Evolutionary conservation across 2,329 filamentous ascomycete genomes (phyloP), one percentile per base, ranked within the genome.

Genomic region (Colletotrichum zoysiae): DNA sequence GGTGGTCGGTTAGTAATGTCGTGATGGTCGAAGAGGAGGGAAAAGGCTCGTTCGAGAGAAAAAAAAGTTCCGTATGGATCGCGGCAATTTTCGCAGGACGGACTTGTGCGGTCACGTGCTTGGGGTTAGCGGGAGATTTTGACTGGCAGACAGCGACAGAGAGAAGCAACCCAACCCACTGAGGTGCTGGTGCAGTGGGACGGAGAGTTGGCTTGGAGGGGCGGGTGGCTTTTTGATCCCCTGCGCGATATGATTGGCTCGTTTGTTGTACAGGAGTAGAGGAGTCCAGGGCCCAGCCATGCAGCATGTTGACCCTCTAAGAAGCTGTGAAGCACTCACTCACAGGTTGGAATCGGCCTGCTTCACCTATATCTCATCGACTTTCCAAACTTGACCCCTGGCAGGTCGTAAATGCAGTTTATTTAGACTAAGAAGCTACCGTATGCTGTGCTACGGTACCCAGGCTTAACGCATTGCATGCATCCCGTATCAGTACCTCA

Each of bases 51-150:
- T 40, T 7, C 35, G 3, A n/a, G 18, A 14, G 20, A 35, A 68
- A 64, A 71, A 71, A 69, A 68, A 68, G 56, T 61, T 72, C 53
- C 46, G 9, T 33, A 38, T 20, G 33, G 33, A 42, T 50, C 58
- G 62, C 65, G 30, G 42, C 11, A 64, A 70, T 70, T 67, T 70
- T 44, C 33, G 44, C 55, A 46, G 44, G n/a, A 63, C 75, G 51
- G 46, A 30, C 65, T 69, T 78, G 77, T 77, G 77, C 7, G 74
- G 70, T 78, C 78, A 78, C 77, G 77, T 78, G 77, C 40, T 3
- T 42, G 44, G 74, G 70, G 65, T 72, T 77, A 40, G 65, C 64
- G 55, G 77, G 74, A 74, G 65, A 70, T 75, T 50, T 38, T 33
- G 35, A 51, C 33, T 48, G 51, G 60, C 38, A n/a, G n/a, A n/a